Base-by-base conservation (phyloP, 2,329 filamentous ascomycete species). In the Pseudogymnoascus sp. region DNA sequence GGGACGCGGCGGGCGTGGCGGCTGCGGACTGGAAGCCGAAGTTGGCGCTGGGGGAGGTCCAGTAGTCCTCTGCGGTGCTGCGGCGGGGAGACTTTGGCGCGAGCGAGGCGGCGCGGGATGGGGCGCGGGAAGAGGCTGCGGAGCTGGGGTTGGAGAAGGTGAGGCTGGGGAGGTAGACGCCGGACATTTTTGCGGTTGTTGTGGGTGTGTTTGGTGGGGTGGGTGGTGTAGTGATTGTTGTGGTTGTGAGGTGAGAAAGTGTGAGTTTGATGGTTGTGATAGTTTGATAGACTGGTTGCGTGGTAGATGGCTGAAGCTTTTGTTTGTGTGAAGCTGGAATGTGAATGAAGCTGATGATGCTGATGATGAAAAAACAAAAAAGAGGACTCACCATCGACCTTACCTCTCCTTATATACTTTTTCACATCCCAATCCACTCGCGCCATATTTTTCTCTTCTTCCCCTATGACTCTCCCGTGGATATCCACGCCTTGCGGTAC, bases 401-500 rank as follows among this genome's bases (percentile, higher is more conserved):
- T 33, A 12, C 25, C 45, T 55, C 25, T 55, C 28, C 49, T 55
- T 55, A 55, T 55, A 55, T 55, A 55, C 49, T 55, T 55, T 33
- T 55, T 33, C 25, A 16, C n/a, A 55, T 22, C 28, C 8, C n/a
- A 19, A 55, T 55, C 49, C 25, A 55, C 49, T 12, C n/a, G 4
- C 19, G n/a, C 49, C 49, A 55, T 55, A 8, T 19, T 33, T 33
- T 30, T 55, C 16, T 16, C 28, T 55, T 19, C 19, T 14, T 16
- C 16, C 22, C 28, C 28, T 55, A 55, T 55, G 49, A 55, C 49
- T 55, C 28, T 19, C 49, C 49, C 49, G 28, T 55, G 28, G 49
- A 55, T 55, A 55, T 55, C 49, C 49, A 55, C 49, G 49, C 49
- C 49, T 55, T 55, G 49, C 49, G 28, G 28, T 55, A 55, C 49